Base-by-base conservation (phyloP, 768 basidiomycete species). In the Suillus tomentosus region DNA sequence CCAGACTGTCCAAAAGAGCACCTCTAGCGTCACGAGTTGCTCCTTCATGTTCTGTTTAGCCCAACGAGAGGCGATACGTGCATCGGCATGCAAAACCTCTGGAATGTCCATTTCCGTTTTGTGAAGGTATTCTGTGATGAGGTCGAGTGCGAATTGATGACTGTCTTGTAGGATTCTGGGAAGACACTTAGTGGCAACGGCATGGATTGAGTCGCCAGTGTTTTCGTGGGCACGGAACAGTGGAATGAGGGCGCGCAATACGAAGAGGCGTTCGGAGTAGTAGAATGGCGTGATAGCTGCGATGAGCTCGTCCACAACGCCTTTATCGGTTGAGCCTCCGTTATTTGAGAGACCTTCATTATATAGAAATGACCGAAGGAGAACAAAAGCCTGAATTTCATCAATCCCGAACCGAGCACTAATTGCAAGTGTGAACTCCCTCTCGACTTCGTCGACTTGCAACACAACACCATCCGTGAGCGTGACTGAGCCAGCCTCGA, bases 241-340 rank as follows among this genome's bases (percentile, higher is more conserved):
- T 0, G 92, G 88, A 8, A 91, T 85, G 61, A 94, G 83, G 37
- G 87, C 78, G 48, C 91, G 87, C 15, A 90, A 79, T 53, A 89
- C 74, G 68, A 84, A 87, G 19, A 96, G 82, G 14, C 90, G 84
- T 74, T 98, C 95, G 5, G 89, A 87, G 67, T 87, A 86, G 75
- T 92, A 92, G 83, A 93, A 95, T 7, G 88, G 85, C 0, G 89
- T 90, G 68, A 96, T 87, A 34, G 86, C 85, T 62, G 87, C 84
- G 36, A 93, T 74, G 17, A 91, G 79, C 66, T 88, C 86, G 39
- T 84, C 82, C 11, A 82, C 66, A 5, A 77, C 58, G 27, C 67
- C 74, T 70, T 76, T 76, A 55, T 78, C 76, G n/a, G 85, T 79
- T 42, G 81, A 74, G 51, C 79, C 81, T 0, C 83, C 77, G 24